Evolutionary conservation across 108 stramenopile genomes (phyloP), one percentile per base, ranked within the genome.

Genomic region (Cylindrotheca closterium): DNA sequence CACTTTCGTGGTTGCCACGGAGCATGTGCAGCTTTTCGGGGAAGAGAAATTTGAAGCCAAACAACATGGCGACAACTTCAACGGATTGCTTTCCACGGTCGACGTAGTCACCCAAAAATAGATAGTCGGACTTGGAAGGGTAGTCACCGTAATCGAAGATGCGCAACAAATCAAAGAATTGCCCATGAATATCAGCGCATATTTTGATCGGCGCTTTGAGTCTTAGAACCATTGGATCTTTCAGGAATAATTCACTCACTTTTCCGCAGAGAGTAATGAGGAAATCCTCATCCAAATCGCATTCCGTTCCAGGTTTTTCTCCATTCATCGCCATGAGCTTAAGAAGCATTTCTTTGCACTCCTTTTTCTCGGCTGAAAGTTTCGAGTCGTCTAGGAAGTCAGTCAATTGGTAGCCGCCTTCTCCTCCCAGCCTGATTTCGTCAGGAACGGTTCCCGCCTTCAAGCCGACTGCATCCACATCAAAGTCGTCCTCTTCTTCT

Each of bases 201-300:
- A 94, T 82, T 51, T 83, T 93, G 28, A 93, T 88, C 4, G 91
- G 91, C 18, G 82, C 95, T 58, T 85, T 79, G 21, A 96, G 86
- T 80, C 96, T 95, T 30, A 98, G 63, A 25, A 98, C 87, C 92
- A 98, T 97, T 23, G 96, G 95, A 74, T 98, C 94, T 26, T 77
- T 70, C 52, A 98, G 80, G 32, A 98, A 85, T 22, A 95, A 49
- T 70, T 93, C 90, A 32, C 89, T 81, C 24, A 81, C 68, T 28
- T 81, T 73, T 5, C 82, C 66, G 67, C 92, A 92, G 18, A 96
- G 77, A 78, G 85, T 88, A 19, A 85, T 84, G 58, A 96, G 86
- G 52, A 88, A 88, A 24, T 82, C 82, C 55, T 93, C 92, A n/a
- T 88, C 74, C 25, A 90, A 69, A 65, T 85, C 87, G n/a, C 83